Conservation (phyloP, 495 filamentous ascomycete genomes). For the Chaetomidium leptoderma region DNA sequence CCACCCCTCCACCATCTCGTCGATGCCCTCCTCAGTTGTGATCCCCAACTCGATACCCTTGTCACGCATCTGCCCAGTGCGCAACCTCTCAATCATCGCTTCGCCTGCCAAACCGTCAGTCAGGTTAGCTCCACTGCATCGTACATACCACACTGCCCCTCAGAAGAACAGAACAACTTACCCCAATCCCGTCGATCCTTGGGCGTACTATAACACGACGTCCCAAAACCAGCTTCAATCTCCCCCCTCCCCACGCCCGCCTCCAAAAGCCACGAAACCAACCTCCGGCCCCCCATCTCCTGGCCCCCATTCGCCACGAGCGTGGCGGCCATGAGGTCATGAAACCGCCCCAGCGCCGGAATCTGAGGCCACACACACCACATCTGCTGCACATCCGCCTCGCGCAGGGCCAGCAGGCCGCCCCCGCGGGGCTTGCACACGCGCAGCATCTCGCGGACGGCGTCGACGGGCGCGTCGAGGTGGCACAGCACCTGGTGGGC, state of each 20-base stretch:
- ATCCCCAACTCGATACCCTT: constrained; percentile 32
- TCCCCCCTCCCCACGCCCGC: constrained; percentile 37
- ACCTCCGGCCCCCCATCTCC: constrained; percentile 32
- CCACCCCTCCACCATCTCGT: constrained; percentile 44
- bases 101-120: constrained; percentile 25
- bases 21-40: constrained; percentile 33
- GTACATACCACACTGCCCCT: constrained; percentile 8
- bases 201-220: constrained; percentile 37
- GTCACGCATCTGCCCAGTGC: constrained; percentile 29
- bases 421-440: constrained; percentile 35
- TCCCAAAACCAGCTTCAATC: constrained; percentile 35
- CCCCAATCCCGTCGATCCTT: constrained; percentile 38
- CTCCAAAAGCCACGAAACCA: constrained; percentile 42
- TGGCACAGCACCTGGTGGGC: constrained; percentile 42
- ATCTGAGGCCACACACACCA: constrained; percentile 37
- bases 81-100: constrained; percentile 31
- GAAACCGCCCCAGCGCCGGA: constrained; percentile 34
- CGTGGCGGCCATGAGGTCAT: constrained; percentile 26
- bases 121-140: constrained; percentile 4
- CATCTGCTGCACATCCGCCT: constrained; percentile 38
- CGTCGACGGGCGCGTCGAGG: constrained; percentile 34
- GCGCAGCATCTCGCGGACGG: constrained; percentile 42
- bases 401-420: constrained; percentile 42
- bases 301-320: constrained; percentile 33
- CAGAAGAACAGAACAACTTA: constrained; percentile 27